Evolutionary conservation across 805 yeast species (phyloP), one percentile per base, ranked within the genome.

Genomic region (Spathaspora arborariae): DNA sequence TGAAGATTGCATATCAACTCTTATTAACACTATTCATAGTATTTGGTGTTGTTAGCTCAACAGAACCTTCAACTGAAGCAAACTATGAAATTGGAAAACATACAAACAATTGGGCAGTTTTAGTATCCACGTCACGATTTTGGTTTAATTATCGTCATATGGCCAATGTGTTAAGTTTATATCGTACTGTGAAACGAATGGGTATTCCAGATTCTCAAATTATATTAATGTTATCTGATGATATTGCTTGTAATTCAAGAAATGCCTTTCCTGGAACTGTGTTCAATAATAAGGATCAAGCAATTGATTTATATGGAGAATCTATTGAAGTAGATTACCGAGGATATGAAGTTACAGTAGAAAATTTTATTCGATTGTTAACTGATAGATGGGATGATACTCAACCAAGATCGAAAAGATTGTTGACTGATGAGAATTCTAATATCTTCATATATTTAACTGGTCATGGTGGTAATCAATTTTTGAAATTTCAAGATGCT

Each of bases 191-290:
- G 34, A 94, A 92, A 66, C 75, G 99, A 56, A 68, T 94, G 44
- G 99, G 99, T 2, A 94, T 94, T 20, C 99, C 99, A 0, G 99
- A 94, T 68, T 90, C 97, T 2, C 98, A 94, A 61, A 94, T 94
- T 61, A 91, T 94, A 39, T 72, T 94, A 56, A 94, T 94, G 98
- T 70, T 94, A 44, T 86, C 97, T 39, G 99, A 94, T 66, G 99
- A 94, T 63, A 86, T 92, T 42, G 96, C 98, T 2, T 94, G 99
- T 64, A 94, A 94, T 62, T 90, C 99, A 3, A 75, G 99, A 54
- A 94, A 94, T 63, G 84, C 96, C 30, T 92, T 89, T 58, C 97
- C 97, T 0, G 99, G 97, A 1, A 85, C 96, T 3, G 96, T 94
- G 5, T 94, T 85, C 77, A 94, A 94, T 62, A 92, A 91, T 61